Percentiles rank a stretch among this genome's conserved stretches.
These are phyloP conservation scores for Kuraishia piskuri DNA, from an alignment of 805 yeast genomes.

Conservation along the genomic window DNA sequence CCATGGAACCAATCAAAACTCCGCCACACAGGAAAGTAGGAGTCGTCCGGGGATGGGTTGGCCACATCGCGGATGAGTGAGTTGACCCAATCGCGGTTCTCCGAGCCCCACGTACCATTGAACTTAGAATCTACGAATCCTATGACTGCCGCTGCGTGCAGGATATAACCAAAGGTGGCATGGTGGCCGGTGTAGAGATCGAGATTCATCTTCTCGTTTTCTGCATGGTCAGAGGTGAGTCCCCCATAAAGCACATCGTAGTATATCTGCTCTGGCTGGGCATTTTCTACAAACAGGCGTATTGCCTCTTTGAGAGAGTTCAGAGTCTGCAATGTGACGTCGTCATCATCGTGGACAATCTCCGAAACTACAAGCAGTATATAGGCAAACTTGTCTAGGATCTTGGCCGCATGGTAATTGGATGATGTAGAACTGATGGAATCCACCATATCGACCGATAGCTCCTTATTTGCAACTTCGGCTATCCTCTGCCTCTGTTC, in stretches of 20 bases:
- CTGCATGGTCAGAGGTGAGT: slow-evolving; percentile 55
- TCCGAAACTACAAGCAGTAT: slow-evolving; percentile 62
- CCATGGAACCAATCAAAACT: slow-evolving; percentile 68
- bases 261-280: slow-evolving; percentile 58
- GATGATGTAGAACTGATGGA: neutral
- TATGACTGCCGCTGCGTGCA: slow-evolving; percentile 59
- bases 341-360: slow-evolving; percentile 49
- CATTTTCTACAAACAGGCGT: slow-evolving; percentile 55
- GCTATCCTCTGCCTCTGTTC: slow-evolving; percentile 13
- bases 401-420: slow-evolving; percentile 75
- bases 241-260: slow-evolving; percentile 78
- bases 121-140: slow-evolving; percentile 42
- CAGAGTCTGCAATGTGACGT: slow-evolving; percentile 42
- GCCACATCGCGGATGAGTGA: slow-evolving; percentile 53
- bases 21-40: slow-evolving; percentile 51
- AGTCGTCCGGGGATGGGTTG: slow-evolving; percentile 41
- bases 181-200: slow-evolving; percentile 78
- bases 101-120: slow-evolving; percentile 39
- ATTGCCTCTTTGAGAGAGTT: slow-evolving; percentile 56
- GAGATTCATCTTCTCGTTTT: slow-evolving; percentile 35
- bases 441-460: neutral
- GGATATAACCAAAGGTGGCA: slow-evolving; percentile 69
- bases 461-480: slow-evolving; percentile 20
- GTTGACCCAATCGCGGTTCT: slow-evolving; percentile 37
- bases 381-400: slow-evolving; percentile 81